These are phyloP conservation scores for Omphalea diandra DNA, from an alignment of 441 rosid genomes.

Conservation along the genomic window DNA sequence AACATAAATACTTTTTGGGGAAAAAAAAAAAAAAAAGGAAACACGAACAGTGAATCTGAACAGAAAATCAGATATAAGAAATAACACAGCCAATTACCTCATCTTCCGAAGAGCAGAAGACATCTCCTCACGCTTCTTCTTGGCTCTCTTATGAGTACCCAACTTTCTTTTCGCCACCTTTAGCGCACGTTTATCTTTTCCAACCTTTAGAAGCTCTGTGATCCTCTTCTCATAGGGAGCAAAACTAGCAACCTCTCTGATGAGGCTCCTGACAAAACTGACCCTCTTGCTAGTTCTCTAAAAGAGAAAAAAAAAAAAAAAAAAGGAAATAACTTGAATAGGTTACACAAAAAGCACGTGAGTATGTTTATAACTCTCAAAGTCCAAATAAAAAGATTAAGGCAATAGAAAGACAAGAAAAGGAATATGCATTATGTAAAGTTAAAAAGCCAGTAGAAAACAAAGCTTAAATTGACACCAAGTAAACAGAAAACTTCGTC, in stretches of 20 bases:
- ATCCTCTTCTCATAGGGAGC: slow-evolving; percentile 57
- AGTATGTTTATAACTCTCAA: not conserved
- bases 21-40: not conserved
- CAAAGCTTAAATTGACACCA: not conserved
- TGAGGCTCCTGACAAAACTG: slow-evolving; percentile 44
- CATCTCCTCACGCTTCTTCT: slow-evolving; percentile 62
- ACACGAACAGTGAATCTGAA: too few species aligned
- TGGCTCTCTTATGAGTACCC: slow-evolving; percentile 55
- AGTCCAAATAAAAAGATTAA: not conserved
- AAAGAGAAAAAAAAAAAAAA: not conserved
- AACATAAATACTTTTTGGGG: slow-evolving; percentile 41
- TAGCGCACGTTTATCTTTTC: slow-evolving; percentile 56
- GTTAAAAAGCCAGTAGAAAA: not conserved
- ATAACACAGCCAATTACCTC: slow-evolving; percentile 42
- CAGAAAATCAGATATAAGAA: too few species aligned
- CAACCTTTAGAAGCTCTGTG: slow-evolving; percentile 52
- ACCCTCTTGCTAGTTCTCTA: slow-evolving; percentile 61
- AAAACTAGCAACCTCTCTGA: slow-evolving; percentile 62
- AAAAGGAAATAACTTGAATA: not conserved
- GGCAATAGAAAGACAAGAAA: not conserved
- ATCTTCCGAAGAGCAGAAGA: slow-evolving; percentile 50
- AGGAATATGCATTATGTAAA: not conserved
- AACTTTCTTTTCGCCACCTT: slow-evolving; percentile 54
- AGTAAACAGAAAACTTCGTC: too few species aligned
- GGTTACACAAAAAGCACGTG: not conserved